Evolutionary conservation across 495 filamentous ascomycete species (phyloP).

Genomic region (Aspergillus kassunensis): DNA sequence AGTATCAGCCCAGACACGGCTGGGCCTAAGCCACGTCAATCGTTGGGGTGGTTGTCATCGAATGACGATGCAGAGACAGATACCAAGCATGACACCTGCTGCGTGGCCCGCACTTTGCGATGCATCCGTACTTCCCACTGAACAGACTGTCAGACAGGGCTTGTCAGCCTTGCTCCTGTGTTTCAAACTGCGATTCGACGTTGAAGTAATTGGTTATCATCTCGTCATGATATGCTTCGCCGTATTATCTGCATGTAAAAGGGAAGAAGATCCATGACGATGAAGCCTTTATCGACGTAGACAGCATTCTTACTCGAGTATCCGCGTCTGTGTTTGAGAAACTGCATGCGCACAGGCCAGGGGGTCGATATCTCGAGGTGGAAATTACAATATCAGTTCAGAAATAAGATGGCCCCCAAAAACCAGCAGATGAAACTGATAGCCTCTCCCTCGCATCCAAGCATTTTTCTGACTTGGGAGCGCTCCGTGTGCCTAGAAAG

Average conservation of each 20-base stretch:
- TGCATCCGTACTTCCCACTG: slow-evolving; percentile 6
- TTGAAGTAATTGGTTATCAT: slow-evolving; percentile 7
- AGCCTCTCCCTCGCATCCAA: no score
- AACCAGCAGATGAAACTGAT: neutral
- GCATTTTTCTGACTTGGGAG: no score
- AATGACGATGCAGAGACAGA: slow-evolving; percentile 7
- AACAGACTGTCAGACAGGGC: neutral
- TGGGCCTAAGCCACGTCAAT: slow-evolving; percentile 12
- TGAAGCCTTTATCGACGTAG: neutral
- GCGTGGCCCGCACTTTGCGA: slow-evolving; percentile 13
- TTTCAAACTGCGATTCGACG: slow-evolving; percentile 3
- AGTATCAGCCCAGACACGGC: neutral
- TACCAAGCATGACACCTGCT: slow-evolving; percentile 10
- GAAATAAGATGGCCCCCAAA: neutral
- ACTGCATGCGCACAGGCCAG: neutral
- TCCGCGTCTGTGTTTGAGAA: neutral
- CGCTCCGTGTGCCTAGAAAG: no score
- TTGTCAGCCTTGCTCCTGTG: slow-evolving; percentile 2
- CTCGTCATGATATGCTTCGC: neutral
- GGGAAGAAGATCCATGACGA: neutral
- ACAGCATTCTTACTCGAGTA: neutral
- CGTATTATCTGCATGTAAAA: neutral
- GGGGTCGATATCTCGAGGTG: neutral
- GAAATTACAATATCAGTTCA: neutral
- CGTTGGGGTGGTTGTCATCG: neutral